Conservation (phyloP, 768 basidiomycete genomes). For the Trametes punicea region DNA sequence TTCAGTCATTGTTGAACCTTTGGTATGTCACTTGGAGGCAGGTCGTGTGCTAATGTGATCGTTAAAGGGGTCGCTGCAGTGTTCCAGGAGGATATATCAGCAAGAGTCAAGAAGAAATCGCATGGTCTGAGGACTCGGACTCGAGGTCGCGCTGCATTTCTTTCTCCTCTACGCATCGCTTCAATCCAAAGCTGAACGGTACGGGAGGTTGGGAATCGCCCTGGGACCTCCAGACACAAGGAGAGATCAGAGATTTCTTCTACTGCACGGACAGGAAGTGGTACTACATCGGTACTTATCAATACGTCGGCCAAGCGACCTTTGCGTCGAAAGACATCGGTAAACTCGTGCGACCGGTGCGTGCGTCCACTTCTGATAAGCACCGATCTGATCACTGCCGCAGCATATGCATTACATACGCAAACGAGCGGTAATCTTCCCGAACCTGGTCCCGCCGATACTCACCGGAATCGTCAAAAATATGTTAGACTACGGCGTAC, state of each 20-base stretch:
- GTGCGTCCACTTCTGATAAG: not conserved
- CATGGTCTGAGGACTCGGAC: not conserved
- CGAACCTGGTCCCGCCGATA: not conserved
- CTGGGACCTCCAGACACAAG: not conserved
- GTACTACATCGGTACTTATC: constrained; percentile 10
- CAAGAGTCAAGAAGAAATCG: not conserved
- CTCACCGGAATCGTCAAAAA: not conserved
- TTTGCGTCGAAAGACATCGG: not conserved
- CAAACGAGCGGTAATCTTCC: not conserved
- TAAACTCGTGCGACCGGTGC: not conserved
- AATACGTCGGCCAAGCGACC: not conserved
- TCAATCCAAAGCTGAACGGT: not conserved
- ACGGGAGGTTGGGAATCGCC: constrained; percentile 1
- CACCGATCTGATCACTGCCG: not conserved
- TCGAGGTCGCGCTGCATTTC: not conserved
- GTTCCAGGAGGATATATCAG: not conserved
- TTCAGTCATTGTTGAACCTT: too few species aligned
- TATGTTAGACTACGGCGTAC: constrained; percentile 5
- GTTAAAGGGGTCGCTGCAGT: not conserved
- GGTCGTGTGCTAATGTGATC: not conserved
- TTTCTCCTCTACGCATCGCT: not conserved
- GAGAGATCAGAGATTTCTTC: constrained; percentile 1
- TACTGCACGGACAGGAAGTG: not conserved
- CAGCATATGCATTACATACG: not conserved
- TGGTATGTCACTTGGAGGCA: too few species aligned